Evolutionary conservation across 129 eudicot species (phyloP).

Genomic region (Centaurea solstitialis): DNA sequence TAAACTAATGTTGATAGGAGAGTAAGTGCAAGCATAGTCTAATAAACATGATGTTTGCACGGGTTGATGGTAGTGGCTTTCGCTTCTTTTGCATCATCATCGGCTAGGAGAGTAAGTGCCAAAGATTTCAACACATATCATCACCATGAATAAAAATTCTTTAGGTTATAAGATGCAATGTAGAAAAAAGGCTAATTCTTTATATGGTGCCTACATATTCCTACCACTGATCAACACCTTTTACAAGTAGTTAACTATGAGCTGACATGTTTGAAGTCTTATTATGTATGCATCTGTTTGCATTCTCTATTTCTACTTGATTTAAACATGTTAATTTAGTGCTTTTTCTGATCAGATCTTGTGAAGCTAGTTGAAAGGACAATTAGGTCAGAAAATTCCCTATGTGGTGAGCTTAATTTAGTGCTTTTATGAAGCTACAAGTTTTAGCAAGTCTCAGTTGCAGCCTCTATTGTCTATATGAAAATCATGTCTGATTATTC

Average conservation of each 20-base stretch:
- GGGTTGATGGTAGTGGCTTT: constrained; percentile 63
- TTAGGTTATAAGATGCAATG: neutral
- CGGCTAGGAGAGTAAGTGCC: constrained; percentile 60
- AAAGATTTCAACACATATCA: neutral
- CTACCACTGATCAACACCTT: constrained; percentile 61
- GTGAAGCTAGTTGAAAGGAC: constrained; percentile 68
- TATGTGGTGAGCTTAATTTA: too few relatives aligned
- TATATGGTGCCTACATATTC: constrained; percentile 80
- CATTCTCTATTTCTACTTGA: neutral
- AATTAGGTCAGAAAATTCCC: constrained; percentile 44
- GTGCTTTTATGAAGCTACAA: too few relatives aligned
- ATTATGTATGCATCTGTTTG: too few relatives aligned
- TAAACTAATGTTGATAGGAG: too few relatives aligned
- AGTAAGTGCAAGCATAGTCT: neutral
- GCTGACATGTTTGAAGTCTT: neutral
- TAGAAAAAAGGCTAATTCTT: neutral
- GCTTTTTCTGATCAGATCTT: constrained; percentile 43
- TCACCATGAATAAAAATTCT: too few relatives aligned
- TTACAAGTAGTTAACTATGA: constrained; percentile 35
- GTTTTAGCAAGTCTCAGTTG: too few relatives aligned
- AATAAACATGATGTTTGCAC: constrained; percentile 32
- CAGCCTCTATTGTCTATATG: too few relatives aligned
- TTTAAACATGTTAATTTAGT: neutral
- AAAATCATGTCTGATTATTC: too few relatives aligned
- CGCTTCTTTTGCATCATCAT: constrained; percentile 60